Evolutionary conservation across 1,284 basidiomycete genomes (phyloP), one percentile per base, ranked within the genome.

Genomic region (Cryptococcus floricola): DNA sequence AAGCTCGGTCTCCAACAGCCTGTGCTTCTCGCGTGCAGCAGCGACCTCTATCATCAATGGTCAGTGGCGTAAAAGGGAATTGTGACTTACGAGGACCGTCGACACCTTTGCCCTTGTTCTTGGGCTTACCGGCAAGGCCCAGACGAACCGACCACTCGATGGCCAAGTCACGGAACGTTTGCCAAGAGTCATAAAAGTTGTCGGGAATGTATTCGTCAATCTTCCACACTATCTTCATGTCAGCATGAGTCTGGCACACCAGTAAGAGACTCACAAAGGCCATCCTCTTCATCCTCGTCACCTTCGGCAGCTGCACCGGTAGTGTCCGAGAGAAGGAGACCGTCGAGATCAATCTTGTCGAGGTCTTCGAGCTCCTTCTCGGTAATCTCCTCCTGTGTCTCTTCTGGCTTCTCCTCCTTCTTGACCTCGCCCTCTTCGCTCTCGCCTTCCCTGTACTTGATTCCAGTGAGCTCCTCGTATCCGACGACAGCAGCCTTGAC

Each of bases 401-500:
- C 78, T 25, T 66, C 63, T 12, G 48, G 59, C 25, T 69, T 37
- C 19, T 59, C 56, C 7, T 57, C 64, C 79, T 77, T 58, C 62
- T 70, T 64, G 27, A 61, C 62, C 41, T 60, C 71, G 19, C 73
- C 77, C 52, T 79, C 78, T 5, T 83, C 81, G 50, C 85, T 85
- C 57, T 85, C 83, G 71, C 48, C 48, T n/a, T 53, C 56, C n/a
- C 38, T 47, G 41, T 56, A 52, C 31, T 48, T 46, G 58, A 53
- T 65, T 57, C 85, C 85, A 14, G 85, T 84, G n/a, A 87, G 84
- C 55, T 87, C 84, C 69, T 91, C 89, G 85, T 91, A 98, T 12
- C 92, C 93, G 46, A 92, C 86, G 7, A 97, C 93, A 16, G 95
- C 94, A 64, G 94, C 93, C 43, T 97, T 85, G 57, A 98, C 95